Percentiles rank a stretch among this genome's conserved stretches.
Evolutionary conservation across 1,139 yeast genomes (phyloP).

Genomic region (Geotrichum klebahnii): DNA sequence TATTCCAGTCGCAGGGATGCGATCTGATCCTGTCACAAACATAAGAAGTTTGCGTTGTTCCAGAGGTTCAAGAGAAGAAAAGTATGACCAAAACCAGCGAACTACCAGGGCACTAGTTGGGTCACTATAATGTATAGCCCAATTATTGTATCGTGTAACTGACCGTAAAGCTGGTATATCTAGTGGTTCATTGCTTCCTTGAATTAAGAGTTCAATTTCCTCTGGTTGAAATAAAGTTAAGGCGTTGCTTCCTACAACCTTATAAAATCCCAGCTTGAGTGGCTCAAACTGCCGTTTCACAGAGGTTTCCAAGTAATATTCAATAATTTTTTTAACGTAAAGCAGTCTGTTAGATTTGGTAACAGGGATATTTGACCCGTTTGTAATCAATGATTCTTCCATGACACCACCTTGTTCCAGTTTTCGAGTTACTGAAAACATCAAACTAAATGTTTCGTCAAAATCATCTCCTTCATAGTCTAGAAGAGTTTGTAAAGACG

Average conservation of each 20-base stretch:
- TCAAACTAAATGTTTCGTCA: constrained; percentile 45
- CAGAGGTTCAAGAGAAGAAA: constrained; percentile 45
- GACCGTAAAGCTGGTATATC: constrained; percentile 66
- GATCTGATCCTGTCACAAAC: constrained; percentile 86
- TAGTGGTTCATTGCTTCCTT: constrained; percentile 68
- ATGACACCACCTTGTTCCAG: constrained; percentile 21
- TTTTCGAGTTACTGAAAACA: constrained; percentile 45
- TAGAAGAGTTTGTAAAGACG: constrained; percentile 53
- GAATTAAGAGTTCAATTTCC: constrained; percentile 71
- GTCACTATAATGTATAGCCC: constrained; percentile 39
- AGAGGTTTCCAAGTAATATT: constrained; percentile 56
- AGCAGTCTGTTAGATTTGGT: constrained; percentile 51
- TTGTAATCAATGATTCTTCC: constrained; percentile 49
- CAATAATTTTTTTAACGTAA: constrained; percentile 61
- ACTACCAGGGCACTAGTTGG: constrained; percentile 44
- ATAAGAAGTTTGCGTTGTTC: constrained; percentile 61
- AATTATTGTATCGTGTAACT: constrained; percentile 69
- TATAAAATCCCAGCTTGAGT: constrained; percentile 65
- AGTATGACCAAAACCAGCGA: constrained; percentile 77
- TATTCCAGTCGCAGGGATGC: constrained; percentile 89
- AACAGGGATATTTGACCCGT: constrained; percentile 56
- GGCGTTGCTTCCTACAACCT: constrained; percentile 78
- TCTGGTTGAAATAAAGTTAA: constrained; percentile 71
- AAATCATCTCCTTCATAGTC: constrained; percentile 48
- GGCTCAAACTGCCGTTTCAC: constrained; percentile 52